Percentiles rank a stretch among this genome's conserved stretches.
Conservation (phyloP, 345 rosid genomes). For the Noccaea caerulescens region DNA sequence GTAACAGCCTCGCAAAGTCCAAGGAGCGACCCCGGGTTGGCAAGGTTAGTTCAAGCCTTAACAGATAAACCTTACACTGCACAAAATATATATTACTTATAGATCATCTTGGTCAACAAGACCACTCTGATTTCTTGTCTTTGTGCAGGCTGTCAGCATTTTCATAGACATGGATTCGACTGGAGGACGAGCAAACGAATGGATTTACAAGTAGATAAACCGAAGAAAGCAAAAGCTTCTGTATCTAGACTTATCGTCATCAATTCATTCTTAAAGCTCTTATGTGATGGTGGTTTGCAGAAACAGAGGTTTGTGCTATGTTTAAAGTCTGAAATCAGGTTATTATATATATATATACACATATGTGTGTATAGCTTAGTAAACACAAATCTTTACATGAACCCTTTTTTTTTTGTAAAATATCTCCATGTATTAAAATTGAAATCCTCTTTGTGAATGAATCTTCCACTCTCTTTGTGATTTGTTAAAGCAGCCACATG, state of each 20-base stretch:
- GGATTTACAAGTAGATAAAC: constrained; percentile 82
- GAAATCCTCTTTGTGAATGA: constrained; percentile 30
- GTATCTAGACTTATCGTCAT: neutral
- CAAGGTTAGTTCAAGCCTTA: constrained; percentile 55
- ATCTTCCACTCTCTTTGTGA: neutral
- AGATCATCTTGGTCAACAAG: neutral
- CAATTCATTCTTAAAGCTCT: constrained; percentile 25
- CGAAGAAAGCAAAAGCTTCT: constrained; percentile 10
- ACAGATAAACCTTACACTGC: neutral
- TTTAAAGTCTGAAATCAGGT: constrained; percentile 23
- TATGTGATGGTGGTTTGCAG: constrained; percentile 23
- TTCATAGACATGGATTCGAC: constrained; percentile 94
- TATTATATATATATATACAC: constrained; percentile 1
- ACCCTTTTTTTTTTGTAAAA: constrained; percentile 15
- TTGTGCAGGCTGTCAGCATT: constrained; percentile 93
- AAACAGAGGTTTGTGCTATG: constrained; percentile 22
- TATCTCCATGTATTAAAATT: constrained; percentile 10
- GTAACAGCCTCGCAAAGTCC: constrained; percentile 78
- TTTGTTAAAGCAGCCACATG: constrained; percentile 18
- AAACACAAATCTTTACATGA: constrained; percentile 27
- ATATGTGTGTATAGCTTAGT: constrained; percentile 35
- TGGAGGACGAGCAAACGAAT: constrained; percentile 92
- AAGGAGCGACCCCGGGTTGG: constrained; percentile 94
- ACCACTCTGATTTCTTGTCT: neutral
- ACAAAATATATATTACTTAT: constrained; percentile 3